Conservation (phyloP, 2,329 filamentous ascomycete species). For the Claviceps sp. region DNA sequence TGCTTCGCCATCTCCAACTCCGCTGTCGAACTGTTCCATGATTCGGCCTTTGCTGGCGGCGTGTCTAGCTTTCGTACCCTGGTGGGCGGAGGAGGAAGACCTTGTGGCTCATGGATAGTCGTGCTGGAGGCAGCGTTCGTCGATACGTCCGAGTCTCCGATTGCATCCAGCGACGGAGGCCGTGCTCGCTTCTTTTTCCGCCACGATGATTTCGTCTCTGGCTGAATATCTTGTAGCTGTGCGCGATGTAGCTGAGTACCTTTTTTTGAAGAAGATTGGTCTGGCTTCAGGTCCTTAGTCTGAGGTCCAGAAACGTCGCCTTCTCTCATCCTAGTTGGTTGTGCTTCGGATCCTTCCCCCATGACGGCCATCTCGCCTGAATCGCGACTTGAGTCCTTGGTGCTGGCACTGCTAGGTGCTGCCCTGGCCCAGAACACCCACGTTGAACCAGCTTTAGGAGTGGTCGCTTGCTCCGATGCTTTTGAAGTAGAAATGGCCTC, state of each 20-base stretch:
- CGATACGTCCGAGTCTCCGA: constrained; percentile 23
- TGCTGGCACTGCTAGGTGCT: constrained; percentile 23
- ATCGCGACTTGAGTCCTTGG: constrained; percentile 21
- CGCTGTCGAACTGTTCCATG: constrained; percentile 15
- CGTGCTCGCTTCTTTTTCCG: constrained; percentile 31
- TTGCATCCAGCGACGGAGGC: constrained; percentile 32
- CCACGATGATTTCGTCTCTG: constrained; percentile 19
- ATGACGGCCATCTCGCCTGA: constrained; percentile 43
- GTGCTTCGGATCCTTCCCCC: constrained; percentile 41
- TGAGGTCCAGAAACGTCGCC: constrained; percentile 26
- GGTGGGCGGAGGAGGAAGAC: constrained; percentile 2
- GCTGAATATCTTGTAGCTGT: background rate
- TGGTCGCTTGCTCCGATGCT: constrained; percentile 17
- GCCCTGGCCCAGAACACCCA: constrained; percentile 75
- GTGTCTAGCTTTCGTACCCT: constrained; percentile 3
- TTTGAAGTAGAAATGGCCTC: constrained; percentile 12
- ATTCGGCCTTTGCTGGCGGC: constrained; percentile 9
- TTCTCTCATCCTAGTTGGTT: constrained; percentile 34
- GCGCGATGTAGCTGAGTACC: constrained; percentile 14
- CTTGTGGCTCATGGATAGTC: constrained; percentile 1
- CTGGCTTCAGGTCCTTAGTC: constrained; percentile 19
- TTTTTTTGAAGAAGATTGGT: constrained; percentile 10
- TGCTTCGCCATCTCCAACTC: constrained; percentile 33
- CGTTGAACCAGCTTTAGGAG: constrained; percentile 46
- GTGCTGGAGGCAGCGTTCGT: constrained; percentile 8